Conservation (phyloP, 192 early-diverging fungal species). For the Spizellomyces punctatus region DNA sequence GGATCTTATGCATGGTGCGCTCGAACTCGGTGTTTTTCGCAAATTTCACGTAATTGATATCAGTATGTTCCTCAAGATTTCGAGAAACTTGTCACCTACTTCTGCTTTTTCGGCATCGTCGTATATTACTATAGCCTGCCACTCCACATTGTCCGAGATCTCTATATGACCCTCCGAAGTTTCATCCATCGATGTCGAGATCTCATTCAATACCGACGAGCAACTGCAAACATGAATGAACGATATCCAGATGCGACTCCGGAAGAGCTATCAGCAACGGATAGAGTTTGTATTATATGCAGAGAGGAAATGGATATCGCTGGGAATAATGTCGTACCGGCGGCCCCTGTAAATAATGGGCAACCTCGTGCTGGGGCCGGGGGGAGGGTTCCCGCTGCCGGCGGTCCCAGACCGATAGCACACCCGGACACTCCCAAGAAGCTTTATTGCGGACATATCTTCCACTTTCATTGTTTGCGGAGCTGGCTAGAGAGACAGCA, state of each 20-base stretch:
- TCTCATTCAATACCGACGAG: constrained; percentile 87
- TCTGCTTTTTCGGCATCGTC: constrained; percentile 86
- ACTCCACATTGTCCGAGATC: constrained; percentile 93
- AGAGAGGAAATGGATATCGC: constrained; percentile 86
- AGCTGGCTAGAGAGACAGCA: constrained; percentile 98
- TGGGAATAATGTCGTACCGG: constrained; percentile 23
- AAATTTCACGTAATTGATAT: too few species aligned
- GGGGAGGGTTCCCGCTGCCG: neutral
- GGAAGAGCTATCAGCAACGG: constrained; percentile 82
- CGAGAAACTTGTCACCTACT: constrained; percentile 84
- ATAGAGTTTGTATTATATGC: constrained; percentile 88
- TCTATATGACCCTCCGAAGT: constrained; percentile 92
- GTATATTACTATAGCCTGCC: constrained; percentile 84
- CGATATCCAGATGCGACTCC: constrained; percentile 91
- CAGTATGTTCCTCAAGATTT: constrained; percentile 61
- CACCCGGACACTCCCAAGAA: constrained; percentile 80
- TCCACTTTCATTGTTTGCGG: constrained; percentile 94
- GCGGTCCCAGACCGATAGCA: constrained; percentile 1
- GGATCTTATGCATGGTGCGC: constrained; percentile 77
- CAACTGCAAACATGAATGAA: constrained; percentile 95
- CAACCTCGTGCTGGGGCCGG: constrained; percentile 14
- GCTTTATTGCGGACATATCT: constrained; percentile 95
- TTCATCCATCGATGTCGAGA: constrained; percentile 89
- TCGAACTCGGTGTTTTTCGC: neutral
- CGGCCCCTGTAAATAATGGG: constrained; percentile 14